phyloP scores from a whole-genome alignment of 345 rosid genomes.

The Brassica carinata region DNA sequence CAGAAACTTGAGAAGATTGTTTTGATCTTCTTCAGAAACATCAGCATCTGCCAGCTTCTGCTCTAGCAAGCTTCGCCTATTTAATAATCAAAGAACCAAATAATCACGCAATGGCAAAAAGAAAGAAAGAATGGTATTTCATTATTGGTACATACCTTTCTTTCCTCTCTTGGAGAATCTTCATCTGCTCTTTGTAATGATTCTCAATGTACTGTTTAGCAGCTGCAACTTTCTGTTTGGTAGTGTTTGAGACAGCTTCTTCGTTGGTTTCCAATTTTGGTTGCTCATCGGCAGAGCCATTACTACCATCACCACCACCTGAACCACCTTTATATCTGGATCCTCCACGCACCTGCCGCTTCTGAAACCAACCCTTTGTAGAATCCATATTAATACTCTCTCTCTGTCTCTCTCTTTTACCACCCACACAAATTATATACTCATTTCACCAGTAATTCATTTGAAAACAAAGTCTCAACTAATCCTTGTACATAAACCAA shows the following conservation, averaged over 20 bases:
- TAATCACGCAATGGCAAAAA: neutral
- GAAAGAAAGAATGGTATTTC: neutral
- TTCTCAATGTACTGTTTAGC: slow-evolving; percentile 88
- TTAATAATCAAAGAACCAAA: neutral
- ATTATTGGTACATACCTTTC: slow-evolving; percentile 51
- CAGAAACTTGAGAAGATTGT: slow-evolving; percentile 79
- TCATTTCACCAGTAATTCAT: neutral
- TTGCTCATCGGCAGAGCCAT: slow-evolving; percentile 35
- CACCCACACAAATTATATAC: neutral
- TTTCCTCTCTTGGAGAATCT: slow-evolving; percentile 76
- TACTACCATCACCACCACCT: slow-evolving; percentile 37
- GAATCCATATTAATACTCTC: slow-evolving; percentile 57
- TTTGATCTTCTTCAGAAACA: slow-evolving; percentile 95
- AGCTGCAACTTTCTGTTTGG: slow-evolving; percentile 79
- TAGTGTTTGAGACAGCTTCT: slow-evolving; percentile 56
- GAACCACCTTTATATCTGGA: slow-evolving; percentile 47
- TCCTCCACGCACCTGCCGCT: slow-evolving; percentile 52
- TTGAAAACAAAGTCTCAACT: no score
- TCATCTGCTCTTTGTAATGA: slow-evolving; percentile 86
- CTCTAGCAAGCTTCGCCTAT: slow-evolving; percentile 72
- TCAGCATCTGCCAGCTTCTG: slow-evolving; percentile 95
- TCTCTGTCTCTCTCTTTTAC: neutral
- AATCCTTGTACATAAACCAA: neutral
- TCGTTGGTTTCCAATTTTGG: slow-evolving; percentile 31
- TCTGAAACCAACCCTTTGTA: slow-evolving; percentile 76